phyloP scores from a whole-genome alignment of 1,284 basidiomycete species.

The Xerocomus amazonicus region DNA sequence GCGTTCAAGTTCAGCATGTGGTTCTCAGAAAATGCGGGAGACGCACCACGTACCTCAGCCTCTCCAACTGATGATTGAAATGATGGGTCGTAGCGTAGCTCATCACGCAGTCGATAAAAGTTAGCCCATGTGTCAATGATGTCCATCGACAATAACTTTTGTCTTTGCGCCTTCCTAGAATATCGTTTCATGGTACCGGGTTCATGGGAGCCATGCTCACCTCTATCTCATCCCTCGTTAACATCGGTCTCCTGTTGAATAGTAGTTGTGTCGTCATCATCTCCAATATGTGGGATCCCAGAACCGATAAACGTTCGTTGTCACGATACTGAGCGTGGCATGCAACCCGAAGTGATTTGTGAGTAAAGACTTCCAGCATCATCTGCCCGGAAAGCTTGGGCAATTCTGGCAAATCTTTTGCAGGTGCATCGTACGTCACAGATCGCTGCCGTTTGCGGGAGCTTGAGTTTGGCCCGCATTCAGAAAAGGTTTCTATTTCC shows the following conservation, averaged over 20 bases:
- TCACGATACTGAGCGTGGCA: conserved; percentile 48
- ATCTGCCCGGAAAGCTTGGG: conserved; percentile 49
- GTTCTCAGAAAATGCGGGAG: conserved; percentile 13
- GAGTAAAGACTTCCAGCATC: conserved; percentile 64
- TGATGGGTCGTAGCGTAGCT: conserved; percentile 52
- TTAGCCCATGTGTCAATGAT: conserved; percentile 57
- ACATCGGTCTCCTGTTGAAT: conserved; percentile 53
- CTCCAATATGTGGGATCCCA: conserved; percentile 53
- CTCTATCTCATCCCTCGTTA: conserved; percentile 46
- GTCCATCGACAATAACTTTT: conserved; percentile 39
- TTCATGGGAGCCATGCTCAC: conserved; percentile 35
- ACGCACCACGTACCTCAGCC: conserved; percentile 44
- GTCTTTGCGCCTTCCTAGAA: conserved; percentile 35
- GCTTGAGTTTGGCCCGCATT: conserved; percentile 23
- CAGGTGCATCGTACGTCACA: conserved; percentile 27
- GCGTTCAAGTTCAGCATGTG: conserved; percentile 14
- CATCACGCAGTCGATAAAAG: conserved; percentile 53
- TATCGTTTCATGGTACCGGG: conserved; percentile 23
- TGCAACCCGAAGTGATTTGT: conserved; percentile 54
- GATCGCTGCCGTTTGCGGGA: conserved; percentile 35
- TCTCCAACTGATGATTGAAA: conserved; percentile 38
- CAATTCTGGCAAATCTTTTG: conserved; percentile 35
- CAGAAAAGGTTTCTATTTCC: conserved; percentile 31
- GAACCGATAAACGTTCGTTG: conserved; percentile 52
- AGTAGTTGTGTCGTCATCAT: conserved; percentile 47